Conservation (phyloP, 164 flowering plant genomes). For the Saururus chinensis region DNA sequence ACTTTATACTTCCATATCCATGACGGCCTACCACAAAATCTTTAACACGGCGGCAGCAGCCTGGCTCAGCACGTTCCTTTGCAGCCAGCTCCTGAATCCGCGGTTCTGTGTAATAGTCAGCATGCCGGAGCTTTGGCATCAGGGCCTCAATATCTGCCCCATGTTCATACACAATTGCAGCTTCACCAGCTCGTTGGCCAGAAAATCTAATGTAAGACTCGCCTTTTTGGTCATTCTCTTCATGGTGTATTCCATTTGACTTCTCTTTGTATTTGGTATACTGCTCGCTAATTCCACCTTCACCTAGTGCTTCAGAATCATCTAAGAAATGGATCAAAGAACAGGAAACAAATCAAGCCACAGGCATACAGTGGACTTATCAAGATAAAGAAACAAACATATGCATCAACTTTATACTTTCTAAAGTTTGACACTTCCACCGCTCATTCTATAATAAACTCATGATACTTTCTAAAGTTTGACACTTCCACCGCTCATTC, state of each 20-base stretch:
- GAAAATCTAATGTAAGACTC: constrained; percentile 49
- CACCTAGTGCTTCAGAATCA: constrained; percentile 30
- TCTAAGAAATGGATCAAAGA: not conserved
- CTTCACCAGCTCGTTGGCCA: constrained; percentile 85
- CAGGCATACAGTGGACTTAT: no score
- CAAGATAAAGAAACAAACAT: no score
- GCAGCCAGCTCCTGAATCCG: constrained; percentile 85
- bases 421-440: no score
- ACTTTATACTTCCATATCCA: constrained; percentile 76
- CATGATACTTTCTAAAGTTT: no score
- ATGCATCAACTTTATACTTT: no score
- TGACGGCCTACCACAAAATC: constrained; percentile 81
- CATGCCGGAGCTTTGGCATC: constrained; percentile 78
- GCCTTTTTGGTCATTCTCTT: constrained; percentile 30
- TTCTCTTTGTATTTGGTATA: constrained; percentile 29
- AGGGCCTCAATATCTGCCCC: constrained; percentile 87
- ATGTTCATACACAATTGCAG: constrained; percentile 81
- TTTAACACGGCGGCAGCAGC: constrained; percentile 64
- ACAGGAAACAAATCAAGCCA: not conserved
- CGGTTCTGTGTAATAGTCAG: constrained; percentile 89
- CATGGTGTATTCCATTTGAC: constrained; percentile 43
- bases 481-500: no score
- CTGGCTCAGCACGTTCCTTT: constrained; percentile 80
- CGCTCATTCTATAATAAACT: no score
- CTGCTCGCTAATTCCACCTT: constrained; percentile 33